Evolutionary conservation across 176 grass and related monocot genomes (phyloP).

Genomic region (Pharus latifolius): DNA sequence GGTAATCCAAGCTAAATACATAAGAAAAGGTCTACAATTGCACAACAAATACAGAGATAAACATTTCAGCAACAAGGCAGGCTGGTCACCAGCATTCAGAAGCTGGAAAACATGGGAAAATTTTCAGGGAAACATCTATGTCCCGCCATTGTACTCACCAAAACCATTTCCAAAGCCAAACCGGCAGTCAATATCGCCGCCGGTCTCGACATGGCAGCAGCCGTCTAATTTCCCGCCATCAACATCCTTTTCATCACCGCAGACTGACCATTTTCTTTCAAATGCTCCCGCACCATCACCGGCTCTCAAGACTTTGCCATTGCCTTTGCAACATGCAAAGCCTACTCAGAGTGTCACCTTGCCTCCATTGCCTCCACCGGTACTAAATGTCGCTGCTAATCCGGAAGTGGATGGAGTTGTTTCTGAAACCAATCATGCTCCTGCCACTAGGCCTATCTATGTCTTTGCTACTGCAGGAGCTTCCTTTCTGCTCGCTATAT

Average conservation of each 20-base stretch:
- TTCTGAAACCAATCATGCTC: background rate
- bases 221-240: background rate
- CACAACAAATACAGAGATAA: slow-evolving; percentile 6
- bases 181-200: background rate
- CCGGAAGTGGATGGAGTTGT: background rate
- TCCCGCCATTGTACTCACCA: background rate
- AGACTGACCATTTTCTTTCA: background rate
- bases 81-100: background rate
- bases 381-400: background rate
- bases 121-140: background rate
- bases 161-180: background rate
- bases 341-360: background rate
- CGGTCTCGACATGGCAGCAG: slow-evolving; percentile 30
- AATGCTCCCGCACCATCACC: slow-evolving; percentile 3
- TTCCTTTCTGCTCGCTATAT: slow-evolving; percentile 19
- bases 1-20: background rate
- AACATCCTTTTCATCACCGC: background rate
- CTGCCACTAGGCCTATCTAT: slow-evolving; percentile 5
- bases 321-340: background rate
- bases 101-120: background rate
- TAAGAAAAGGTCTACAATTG: background rate
- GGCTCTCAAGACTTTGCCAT: background rate
- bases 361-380: slow-evolving; percentile 8
- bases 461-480: slow-evolving; percentile 23
- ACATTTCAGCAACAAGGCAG: background rate